Evolutionary conservation across 805 yeast genomes (phyloP).

Genomic region (Yamadazyma insecticola): DNA sequence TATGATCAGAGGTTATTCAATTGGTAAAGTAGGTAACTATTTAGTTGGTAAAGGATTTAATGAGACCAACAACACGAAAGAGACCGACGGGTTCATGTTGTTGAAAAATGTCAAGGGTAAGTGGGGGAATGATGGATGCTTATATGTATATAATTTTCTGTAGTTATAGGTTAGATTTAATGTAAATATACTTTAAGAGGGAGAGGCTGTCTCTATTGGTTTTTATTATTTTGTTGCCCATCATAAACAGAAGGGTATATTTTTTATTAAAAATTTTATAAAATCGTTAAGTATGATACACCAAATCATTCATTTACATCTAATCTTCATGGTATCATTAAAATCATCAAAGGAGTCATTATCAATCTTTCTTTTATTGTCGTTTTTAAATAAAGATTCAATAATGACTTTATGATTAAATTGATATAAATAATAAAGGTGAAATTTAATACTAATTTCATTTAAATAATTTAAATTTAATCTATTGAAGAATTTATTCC

Average conservation of each 20-base stretch:
- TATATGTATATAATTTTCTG: slow-evolving; percentile 42
- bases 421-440: slow-evolving; percentile 24
- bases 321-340: slow-evolving; percentile 7
- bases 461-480: slow-evolving; percentile 19
- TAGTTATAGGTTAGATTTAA: too few relatives aligned
- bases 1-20: slow-evolving; percentile 58
- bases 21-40: slow-evolving; percentile 44
- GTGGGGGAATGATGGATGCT: slow-evolving; percentile 72
- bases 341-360: slow-evolving; percentile 7
- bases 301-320: slow-evolving; percentile 9
- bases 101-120: slow-evolving; percentile 46
- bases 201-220: neutral
- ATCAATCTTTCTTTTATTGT: slow-evolving; percentile 8
- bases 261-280: too few relatives aligned
- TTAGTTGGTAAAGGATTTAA: slow-evolving; percentile 11
- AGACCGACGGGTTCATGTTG: slow-evolving; percentile 38
- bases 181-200: neutral
- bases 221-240: too few relatives aligned
- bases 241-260: too few relatives aligned
- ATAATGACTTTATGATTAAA: slow-evolving; percentile 24
- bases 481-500: slow-evolving; percentile 23
- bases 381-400: slow-evolving; percentile 9
- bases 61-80: slow-evolving; percentile 6
- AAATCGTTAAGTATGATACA: neutral
- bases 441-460: slow-evolving; percentile 21